Evolutionary conservation across 306 rosid species (phyloP).

Genomic region (Vachellia collinsii): DNA sequence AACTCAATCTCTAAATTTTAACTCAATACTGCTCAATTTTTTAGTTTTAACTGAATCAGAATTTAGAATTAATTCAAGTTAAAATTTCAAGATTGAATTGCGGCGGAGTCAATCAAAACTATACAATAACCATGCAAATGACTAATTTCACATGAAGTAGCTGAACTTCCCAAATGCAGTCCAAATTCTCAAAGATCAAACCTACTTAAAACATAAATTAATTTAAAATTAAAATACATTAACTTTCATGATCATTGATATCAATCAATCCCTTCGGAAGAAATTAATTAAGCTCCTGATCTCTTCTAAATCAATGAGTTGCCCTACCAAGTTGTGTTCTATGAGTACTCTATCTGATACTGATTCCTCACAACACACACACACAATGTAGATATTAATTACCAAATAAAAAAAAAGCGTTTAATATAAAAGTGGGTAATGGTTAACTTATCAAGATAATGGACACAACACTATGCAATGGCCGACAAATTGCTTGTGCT

Average conservation of each 20-base stretch:
- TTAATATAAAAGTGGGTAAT: background rate
- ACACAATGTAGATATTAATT: background rate
- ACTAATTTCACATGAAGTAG: no score
- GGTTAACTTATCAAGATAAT: conserved; percentile 30
- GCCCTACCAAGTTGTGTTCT: background rate
- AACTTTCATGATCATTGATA: background rate
- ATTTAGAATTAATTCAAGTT: no score
- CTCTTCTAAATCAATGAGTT: background rate
- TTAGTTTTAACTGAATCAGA: no score
- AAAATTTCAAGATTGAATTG: no score
- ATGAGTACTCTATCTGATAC: background rate
- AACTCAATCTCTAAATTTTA: no score
- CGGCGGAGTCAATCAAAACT: no score
- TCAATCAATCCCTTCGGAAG: conserved; percentile 28
- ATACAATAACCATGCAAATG: no score
- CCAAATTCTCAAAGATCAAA: background rate
- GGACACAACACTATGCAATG: background rate
- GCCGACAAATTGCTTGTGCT: conserved; percentile 38
- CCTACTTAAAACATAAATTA: background rate
- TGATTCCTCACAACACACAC: background rate
- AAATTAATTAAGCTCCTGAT: background rate
- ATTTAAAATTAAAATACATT: background rate
- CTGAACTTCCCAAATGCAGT: background rate
- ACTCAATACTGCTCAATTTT: no score
- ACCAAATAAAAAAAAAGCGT: conserved; percentile 13